Evolutionary conservation across 2,329 filamentous ascomycete species (phyloP).

Genomic region (Penicillium sp.): DNA sequence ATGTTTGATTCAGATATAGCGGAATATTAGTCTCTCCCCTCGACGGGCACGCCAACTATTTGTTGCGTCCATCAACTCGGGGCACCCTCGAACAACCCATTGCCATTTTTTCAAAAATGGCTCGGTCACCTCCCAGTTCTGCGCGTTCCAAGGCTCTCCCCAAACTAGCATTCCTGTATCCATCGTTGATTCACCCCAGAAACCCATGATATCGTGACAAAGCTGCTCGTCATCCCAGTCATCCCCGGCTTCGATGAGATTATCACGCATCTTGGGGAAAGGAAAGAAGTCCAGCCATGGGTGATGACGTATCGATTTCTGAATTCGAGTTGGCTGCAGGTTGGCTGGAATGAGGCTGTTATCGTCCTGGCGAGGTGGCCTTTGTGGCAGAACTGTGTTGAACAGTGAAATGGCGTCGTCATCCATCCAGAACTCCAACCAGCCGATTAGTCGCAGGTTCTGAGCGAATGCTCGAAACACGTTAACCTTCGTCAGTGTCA

Average conservation of each 20-base stretch:
- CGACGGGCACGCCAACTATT: conserved; percentile 26
- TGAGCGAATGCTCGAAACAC: conserved; percentile 32
- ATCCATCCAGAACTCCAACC: conserved; percentile 20
- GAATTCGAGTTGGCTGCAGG: conserved; percentile 40
- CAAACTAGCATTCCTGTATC: conserved; percentile 46
- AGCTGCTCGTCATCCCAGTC: conserved; percentile 34
- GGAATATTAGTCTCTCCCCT: conserved; percentile 26
- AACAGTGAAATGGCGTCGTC: conserved; percentile 31
- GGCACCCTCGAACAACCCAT: conserved; percentile 26
- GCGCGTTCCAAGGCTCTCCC: conserved; percentile 46
- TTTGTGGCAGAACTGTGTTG: conserved; percentile 4
- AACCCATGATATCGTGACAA: conserved; percentile 39
- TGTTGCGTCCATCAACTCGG: conserved; percentile 23
- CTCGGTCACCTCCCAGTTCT: conserved; percentile 49
- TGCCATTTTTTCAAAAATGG: conserved; percentile 48
- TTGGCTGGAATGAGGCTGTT: conserved; percentile 20
- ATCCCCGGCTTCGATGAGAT: conserved; percentile 33
- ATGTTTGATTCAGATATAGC: conserved; percentile 18
- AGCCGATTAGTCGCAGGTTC: conserved; percentile 30
- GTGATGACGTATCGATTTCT: conserved; percentile 39
- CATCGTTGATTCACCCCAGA: conserved; percentile 22
- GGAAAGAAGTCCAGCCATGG: conserved; percentile 38
- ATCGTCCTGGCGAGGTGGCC: not conserved
- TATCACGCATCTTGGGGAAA: conserved; percentile 39
- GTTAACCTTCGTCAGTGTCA: conserved; percentile 34